phyloP scores from a whole-genome alignment of 2,329 filamentous ascomycete species.

The Harringtonia lauricola region DNA sequence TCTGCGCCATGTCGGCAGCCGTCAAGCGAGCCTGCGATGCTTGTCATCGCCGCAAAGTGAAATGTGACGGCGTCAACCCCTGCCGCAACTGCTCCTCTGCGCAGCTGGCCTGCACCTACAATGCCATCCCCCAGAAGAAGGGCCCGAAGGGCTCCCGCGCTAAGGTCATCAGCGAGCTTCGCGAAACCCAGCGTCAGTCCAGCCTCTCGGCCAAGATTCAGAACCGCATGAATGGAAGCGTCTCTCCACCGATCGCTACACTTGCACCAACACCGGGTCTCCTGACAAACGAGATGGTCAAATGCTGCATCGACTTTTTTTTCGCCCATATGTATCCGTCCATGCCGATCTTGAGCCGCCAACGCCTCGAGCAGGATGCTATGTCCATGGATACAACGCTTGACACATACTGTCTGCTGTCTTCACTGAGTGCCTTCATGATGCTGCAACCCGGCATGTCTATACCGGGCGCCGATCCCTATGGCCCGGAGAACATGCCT shows the following conservation, averaged over 20 bases:
- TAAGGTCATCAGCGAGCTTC: slow-evolving; percentile 64
- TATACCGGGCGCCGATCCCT: slow-evolving; percentile 40
- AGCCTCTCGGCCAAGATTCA: slow-evolving; percentile 52
- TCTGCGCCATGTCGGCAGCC: slow-evolving; percentile 33
- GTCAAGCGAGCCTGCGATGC: slow-evolving; percentile 59
- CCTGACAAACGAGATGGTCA: slow-evolving; percentile 50
- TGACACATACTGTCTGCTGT: slow-evolving; percentile 53
- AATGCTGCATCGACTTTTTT: slow-evolving; percentile 57
- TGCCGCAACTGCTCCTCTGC: slow-evolving; percentile 61
- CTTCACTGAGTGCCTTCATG: slow-evolving; percentile 55
- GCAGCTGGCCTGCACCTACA: slow-evolving; percentile 60
- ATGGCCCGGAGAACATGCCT: slow-evolving; percentile 43
- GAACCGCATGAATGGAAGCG: slow-evolving; percentile 45
- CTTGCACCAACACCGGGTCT: slow-evolving; percentile 48
- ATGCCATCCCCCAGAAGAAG: slow-evolving; percentile 66
- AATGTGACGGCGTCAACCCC: slow-evolving; percentile 59
- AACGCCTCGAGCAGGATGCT: slow-evolving; percentile 45
- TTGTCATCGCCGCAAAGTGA: slow-evolving; percentile 65
- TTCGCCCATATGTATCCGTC: slow-evolving; percentile 55
- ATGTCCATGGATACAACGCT: slow-evolving; percentile 50
- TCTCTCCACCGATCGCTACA: slow-evolving; percentile 28
- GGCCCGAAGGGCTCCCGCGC: slow-evolving; percentile 64
- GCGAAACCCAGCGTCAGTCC: slow-evolving; percentile 56
- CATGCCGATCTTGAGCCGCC: slow-evolving; percentile 50
- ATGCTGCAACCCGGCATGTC: slow-evolving; percentile 59